A percentile compares a stretch with the other conserved stretches of the same genome.
Conservation (phyloP, 306 rosid species). For the Quercus engelmannii region DNA sequence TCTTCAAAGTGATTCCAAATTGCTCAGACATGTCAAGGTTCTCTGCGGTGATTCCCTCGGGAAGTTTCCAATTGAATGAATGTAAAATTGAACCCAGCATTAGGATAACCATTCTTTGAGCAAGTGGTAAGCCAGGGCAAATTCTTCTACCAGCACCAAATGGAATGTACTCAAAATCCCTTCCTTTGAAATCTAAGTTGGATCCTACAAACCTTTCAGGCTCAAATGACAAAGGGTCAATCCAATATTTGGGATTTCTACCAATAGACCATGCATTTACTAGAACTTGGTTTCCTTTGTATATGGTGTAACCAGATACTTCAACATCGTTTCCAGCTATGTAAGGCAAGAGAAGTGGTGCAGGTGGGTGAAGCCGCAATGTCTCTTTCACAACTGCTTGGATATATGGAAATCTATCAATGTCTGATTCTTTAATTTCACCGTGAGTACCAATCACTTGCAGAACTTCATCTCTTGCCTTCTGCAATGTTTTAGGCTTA, state of each 20-base stretch:
- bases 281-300: slow-evolving; percentile 41
- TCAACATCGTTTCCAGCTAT: slow-evolving; percentile 35
- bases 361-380: slow-evolving; percentile 52
- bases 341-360: slow-evolving; percentile 59
- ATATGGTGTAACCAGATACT: slow-evolving; percentile 35
- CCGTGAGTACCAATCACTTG: slow-evolving; percentile 25
- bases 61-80: slow-evolving; percentile 56
- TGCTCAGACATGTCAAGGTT: slow-evolving; percentile 54
- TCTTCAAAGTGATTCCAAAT: slow-evolving; percentile 54
- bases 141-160: slow-evolving; percentile 65
- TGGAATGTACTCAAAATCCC: slow-evolving; percentile 51
- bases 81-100: slow-evolving; percentile 44
- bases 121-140: slow-evolving; percentile 61
- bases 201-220: slow-evolving; percentile 50
- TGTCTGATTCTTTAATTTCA: slow-evolving; percentile 46
- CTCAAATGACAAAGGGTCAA: slow-evolving; percentile 26
- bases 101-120: slow-evolving; percentile 47
- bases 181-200: slow-evolving; percentile 36
- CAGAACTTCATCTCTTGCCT: slow-evolving; percentile 35
- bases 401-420: slow-evolving; percentile 39
- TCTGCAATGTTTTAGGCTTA: slow-evolving; percentile 33
- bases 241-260: slow-evolving; percentile 45
- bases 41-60: slow-evolving; percentile 31
- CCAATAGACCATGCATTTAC: slow-evolving; percentile 60
- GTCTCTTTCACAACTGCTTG: slow-evolving; percentile 59